These are phyloP conservation scores for Nannizziopsis arthrosporioides DNA, from an alignment of 2,329 filamentous ascomycete genomes.

Conservation along the genomic window DNA sequence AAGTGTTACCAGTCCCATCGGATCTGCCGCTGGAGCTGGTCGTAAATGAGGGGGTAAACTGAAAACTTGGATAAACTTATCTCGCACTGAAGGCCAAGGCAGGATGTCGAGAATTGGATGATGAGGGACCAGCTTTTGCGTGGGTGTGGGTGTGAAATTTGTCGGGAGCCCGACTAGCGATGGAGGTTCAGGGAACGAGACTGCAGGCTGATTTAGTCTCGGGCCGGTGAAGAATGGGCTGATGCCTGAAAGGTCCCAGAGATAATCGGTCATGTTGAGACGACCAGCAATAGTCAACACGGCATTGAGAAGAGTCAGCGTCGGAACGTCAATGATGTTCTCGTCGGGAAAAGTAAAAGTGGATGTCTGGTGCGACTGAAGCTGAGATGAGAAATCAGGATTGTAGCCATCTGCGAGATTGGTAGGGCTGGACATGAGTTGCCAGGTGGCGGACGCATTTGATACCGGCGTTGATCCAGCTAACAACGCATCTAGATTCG, in stretches of 20 bases:
- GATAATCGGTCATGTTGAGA: constrained; percentile 31
- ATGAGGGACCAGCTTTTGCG: constrained; percentile 42
- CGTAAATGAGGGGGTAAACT: constrained; percentile 39
- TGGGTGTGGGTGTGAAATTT: constrained; percentile 41
- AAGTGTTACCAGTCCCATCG: constrained; percentile 41
- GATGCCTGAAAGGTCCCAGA: constrained; percentile 39
- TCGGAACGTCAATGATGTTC: constrained; percentile 39
- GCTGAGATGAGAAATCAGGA: constrained; percentile 14
- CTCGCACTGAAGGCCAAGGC: constrained; percentile 46
- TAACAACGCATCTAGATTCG: constrained; percentile 7
- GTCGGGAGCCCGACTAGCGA: constrained; percentile 31
- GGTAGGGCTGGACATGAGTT: constrained; percentile 12
- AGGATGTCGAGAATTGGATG: constrained; percentile 48
- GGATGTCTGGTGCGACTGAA: constrained; percentile 17
- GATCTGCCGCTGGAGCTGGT: constrained; percentile 38
- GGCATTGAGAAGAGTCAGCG: constrained; percentile 40
- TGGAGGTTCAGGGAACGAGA: not conserved
- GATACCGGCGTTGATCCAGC: constrained; percentile 1
- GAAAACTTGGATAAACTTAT: constrained; percentile 44
- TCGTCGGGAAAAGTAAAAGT: constrained; percentile 36
- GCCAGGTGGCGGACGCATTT: constrained; percentile 8
- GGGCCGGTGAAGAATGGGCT: constrained; percentile 38
- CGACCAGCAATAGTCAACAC: constrained; percentile 39
- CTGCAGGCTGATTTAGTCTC: not conserved
- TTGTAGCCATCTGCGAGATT: constrained; percentile 3